Evolutionary conservation across 2,329 filamentous ascomycete genomes (phyloP).

Genomic region (Colletotrichum horii): DNA sequence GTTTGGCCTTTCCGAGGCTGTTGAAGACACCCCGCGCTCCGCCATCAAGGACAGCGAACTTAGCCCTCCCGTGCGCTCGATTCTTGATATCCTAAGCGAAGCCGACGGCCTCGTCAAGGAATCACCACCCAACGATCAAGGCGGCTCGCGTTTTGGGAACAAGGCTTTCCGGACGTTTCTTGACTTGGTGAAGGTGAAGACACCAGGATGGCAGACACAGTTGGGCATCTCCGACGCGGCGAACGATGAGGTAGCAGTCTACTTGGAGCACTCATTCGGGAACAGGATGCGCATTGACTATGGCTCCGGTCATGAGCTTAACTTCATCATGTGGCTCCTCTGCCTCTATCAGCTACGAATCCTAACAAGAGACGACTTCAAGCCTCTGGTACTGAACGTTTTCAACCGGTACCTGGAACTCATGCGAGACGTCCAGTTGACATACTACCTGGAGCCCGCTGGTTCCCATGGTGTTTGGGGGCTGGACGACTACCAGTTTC

Average conservation of each 20-base stretch:
- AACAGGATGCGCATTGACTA: conserved; percentile 92
- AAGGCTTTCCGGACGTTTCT: conserved; percentile 86
- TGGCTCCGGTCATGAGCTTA: conserved; percentile 95
- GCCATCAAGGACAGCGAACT: conserved; percentile 60
- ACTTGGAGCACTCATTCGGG: conserved; percentile 84
- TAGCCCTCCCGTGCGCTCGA: conserved; percentile 64
- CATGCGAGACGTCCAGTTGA: conserved; percentile 87
- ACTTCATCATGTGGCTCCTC: conserved; percentile 96
- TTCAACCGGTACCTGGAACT: conserved; percentile 83
- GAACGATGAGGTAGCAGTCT: conserved; percentile 75
- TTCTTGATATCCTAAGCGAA: conserved; percentile 74
- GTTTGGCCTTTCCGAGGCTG: conserved; percentile 83
- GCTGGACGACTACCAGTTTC: conserved; percentile 94
- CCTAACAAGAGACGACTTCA: conserved; percentile 71
- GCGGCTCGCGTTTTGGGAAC: conserved; percentile 92
- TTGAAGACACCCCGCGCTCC: conserved; percentile 72
- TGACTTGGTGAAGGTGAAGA: conserved; percentile 66
- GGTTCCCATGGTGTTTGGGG: conserved; percentile 99
- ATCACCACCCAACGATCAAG: conserved; percentile 83
- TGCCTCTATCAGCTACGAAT: conserved; percentile 83
- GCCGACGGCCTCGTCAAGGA: conserved; percentile 69
- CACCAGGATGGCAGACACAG: conserved; percentile 65
- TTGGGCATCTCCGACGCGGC: conserved; percentile 63
- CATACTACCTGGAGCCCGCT: conserved; percentile 96
- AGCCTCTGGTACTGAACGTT: conserved; percentile 74